A percentile compares a stretch with the other conserved stretches of the same genome.
Evolutionary conservation across 352 stramenopile species (phyloP).

Genomic region (Globisporangium barbulae): DNA sequence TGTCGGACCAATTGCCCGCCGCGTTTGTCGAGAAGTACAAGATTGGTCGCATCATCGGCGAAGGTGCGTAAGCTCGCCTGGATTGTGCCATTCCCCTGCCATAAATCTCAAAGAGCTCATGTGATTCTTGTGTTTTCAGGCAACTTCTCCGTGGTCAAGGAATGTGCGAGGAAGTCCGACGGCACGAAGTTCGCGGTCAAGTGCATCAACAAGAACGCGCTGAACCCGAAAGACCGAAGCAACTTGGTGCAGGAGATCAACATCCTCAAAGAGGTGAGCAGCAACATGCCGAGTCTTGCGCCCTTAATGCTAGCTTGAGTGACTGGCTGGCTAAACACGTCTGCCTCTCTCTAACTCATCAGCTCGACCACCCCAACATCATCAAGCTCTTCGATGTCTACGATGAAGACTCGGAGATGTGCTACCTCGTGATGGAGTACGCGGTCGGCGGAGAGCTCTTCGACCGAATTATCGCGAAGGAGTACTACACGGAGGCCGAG

Average conservation of each 20-base stretch:
- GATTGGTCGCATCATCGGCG: slow-evolving; percentile 67
- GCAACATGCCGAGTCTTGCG: too few species aligned
- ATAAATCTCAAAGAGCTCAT: neutral
- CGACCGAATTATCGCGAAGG: slow-evolving; percentile 91
- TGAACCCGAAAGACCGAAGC: slow-evolving; percentile 77
- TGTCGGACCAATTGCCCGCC: slow-evolving; percentile 51
- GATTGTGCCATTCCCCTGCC: neutral
- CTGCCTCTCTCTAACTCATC: slow-evolving; percentile 1
- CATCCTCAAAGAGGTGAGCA: slow-evolving; percentile 63
- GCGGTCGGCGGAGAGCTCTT: slow-evolving; percentile 90
- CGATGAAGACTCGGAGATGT: slow-evolving; percentile 68
- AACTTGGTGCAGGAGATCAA: slow-evolving; percentile 83
- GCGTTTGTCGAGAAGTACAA: slow-evolving; percentile 79
- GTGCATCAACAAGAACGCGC: slow-evolving; percentile 76
- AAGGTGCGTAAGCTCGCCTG: slow-evolving; percentile 28
- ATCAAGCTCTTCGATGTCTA: slow-evolving; percentile 86
- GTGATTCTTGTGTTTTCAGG: slow-evolving; percentile 24
- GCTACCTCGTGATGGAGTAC: slow-evolving; percentile 89
- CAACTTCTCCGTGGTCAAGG: slow-evolving; percentile 85
- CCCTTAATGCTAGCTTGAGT: neutral
- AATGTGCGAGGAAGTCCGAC: slow-evolving; percentile 50
- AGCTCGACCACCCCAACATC: slow-evolving; percentile 86
- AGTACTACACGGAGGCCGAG: slow-evolving; percentile 90
- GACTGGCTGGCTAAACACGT: neutral
- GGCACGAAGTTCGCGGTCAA: slow-evolving; percentile 73